phyloP scores from a whole-genome alignment of 208 protist species.

The Polymyxa betae region DNA sequence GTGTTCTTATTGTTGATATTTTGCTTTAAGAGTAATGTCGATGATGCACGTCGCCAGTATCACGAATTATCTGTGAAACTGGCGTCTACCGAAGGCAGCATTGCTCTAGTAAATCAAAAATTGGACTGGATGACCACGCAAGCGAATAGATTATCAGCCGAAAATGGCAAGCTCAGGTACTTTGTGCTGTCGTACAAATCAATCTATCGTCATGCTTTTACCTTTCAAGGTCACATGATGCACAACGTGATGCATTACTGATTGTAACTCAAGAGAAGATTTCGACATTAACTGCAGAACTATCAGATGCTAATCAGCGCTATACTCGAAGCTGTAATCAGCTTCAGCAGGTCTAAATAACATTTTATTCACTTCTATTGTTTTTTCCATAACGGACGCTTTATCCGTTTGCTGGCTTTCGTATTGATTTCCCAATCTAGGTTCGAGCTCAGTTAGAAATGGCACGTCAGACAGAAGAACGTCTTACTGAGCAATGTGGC shows the following conservation, averaged over 20 bases:
- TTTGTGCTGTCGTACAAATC: neutral
- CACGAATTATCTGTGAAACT: neutral
- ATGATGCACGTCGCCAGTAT: neutral
- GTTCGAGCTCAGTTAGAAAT: conserved; percentile 10
- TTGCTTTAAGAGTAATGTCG: no score
- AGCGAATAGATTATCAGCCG: neutral
- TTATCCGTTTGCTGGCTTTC: no score
- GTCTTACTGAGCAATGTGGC: neutral
- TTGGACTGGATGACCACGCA: neutral
- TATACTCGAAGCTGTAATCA: neutral
- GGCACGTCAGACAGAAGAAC: neutral
- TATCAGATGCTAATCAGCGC: neutral
- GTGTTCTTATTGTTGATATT: no score
- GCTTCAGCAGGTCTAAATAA: neutral
- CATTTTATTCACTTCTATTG: neutral
- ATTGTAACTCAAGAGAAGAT: neutral
- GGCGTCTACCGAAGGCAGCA: neutral
- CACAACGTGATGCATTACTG: neutral
- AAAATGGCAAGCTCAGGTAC: neutral
- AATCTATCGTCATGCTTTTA: neutral
- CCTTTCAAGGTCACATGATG: neutral
- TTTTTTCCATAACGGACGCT: no score
- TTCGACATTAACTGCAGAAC: neutral
- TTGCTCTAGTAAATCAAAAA: neutral
- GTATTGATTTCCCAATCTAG: no score